These are phyloP conservation scores for Trypanosoma boissoni DNA, from an alignment of 208 protist species.

Conservation along the genomic window DNA sequence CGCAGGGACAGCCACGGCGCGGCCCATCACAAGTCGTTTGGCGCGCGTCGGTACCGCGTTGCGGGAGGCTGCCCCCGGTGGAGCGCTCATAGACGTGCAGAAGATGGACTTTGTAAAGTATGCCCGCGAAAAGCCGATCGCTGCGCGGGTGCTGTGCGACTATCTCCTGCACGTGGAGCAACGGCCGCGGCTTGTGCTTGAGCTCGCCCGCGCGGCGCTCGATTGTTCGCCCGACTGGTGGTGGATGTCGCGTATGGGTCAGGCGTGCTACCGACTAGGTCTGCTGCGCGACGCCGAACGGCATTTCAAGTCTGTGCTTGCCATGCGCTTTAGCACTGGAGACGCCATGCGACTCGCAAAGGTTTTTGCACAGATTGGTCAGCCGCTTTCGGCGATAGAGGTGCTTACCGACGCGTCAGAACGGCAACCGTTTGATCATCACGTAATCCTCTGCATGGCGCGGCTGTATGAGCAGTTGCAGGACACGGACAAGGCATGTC, in stretches of 20 bases:
- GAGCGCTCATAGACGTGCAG: constrained; percentile 85
- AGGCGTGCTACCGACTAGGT: constrained; percentile 93
- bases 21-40: constrained; percentile 88
- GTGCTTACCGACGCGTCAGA: constrained; percentile 73
- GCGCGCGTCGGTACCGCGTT: constrained; percentile 94
- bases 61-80: constrained; percentile 64
- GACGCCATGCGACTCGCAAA: constrained; percentile 92
- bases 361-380: constrained; percentile 92
- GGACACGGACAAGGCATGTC: constrained; percentile 73
- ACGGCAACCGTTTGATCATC: constrained; percentile 84
- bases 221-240: constrained; percentile 88
- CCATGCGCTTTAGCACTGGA: constrained; percentile 77
- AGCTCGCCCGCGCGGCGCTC: constrained; percentile 73
- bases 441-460: constrained; percentile 84
- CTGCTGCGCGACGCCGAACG: constrained; percentile 94
- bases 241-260: constrained; percentile 94
- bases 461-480: constrained; percentile 91
- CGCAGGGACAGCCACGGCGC: constrained; percentile 39
- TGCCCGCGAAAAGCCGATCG: constrained; percentile 75
- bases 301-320: constrained; percentile 82
- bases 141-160: constrained; percentile 93
- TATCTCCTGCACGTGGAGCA: constrained; percentile 94
- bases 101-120: constrained; percentile 90
- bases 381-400: constrained; percentile 92
- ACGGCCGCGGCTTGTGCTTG: constrained; percentile 87